Evolutionary conservation across 257 asterid genomes (phyloP).

Genomic region (Nicotiana paniculata): DNA sequence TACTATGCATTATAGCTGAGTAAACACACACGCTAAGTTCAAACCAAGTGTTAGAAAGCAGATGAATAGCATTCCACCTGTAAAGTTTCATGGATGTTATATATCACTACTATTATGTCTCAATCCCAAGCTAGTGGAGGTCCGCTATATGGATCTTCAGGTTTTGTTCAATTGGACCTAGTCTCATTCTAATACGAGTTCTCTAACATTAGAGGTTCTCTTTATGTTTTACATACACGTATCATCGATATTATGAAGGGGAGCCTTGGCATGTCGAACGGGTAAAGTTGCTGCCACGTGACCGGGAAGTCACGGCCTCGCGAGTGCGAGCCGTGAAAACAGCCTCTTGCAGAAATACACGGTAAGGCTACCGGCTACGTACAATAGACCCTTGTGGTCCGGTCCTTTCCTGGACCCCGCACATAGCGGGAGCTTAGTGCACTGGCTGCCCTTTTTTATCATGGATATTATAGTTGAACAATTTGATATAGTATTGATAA

Average conservation of each 20-base stretch:
- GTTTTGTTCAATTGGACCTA: neutral
- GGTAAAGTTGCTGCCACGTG: too few relatives aligned
- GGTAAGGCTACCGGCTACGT: too few relatives aligned
- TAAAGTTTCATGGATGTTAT: neutral
- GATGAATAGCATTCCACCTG: neutral
- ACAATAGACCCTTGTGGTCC: too few relatives aligned
- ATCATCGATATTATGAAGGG: neutral
- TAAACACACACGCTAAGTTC: neutral
- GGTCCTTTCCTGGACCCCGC: too few relatives aligned
- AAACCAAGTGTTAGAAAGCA: neutral
- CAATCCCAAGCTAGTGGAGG: neutral
- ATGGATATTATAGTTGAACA: neutral
- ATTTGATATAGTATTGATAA: neutral
- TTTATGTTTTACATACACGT: neutral
- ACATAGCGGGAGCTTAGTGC: too few relatives aligned
- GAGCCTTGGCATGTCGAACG: too few relatives aligned
- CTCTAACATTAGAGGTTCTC: neutral
- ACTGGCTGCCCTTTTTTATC: neutral
- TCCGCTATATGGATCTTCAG: neutral
- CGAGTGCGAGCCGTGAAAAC: too few relatives aligned
- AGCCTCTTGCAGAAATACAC: too few relatives aligned
- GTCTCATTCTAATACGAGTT: neutral
- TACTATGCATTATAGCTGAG: neutral
- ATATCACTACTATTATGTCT: neutral
- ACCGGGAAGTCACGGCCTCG: too few relatives aligned